Evolutionary conservation across 495 filamentous ascomycete genomes (phyloP).

Genomic region (Podospora australis): DNA sequence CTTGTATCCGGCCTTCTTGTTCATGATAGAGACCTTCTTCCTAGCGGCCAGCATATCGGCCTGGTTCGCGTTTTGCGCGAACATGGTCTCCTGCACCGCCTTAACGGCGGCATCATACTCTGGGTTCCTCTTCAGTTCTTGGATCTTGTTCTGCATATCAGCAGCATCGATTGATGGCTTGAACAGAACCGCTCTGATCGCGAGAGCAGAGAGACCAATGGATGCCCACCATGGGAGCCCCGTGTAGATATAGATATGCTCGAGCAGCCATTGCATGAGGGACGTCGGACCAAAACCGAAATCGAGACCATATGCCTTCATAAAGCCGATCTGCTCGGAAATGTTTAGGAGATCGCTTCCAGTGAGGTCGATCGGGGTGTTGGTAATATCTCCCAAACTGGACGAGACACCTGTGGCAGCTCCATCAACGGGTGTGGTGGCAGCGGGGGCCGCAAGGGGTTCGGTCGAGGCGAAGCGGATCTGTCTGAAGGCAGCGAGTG

Average conservation of each 20-base stretch:
- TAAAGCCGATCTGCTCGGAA: conserved; percentile 71
- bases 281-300: conserved; percentile 74
- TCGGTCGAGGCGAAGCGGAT: conserved; percentile 30
- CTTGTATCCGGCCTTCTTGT: conserved; percentile 48
- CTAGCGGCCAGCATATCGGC: conserved; percentile 33
- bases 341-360: conserved; percentile 44
- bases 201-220: conserved; percentile 55
- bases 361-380: conserved; percentile 27
- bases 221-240: conserved; percentile 79
- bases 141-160: conserved; percentile 52
- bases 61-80: conserved; percentile 34
- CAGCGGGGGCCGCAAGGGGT: conserved; percentile 1
- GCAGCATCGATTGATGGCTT: conserved; percentile 54
- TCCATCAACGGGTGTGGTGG: background rate
- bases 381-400: conserved; percentile 8
- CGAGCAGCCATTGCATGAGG: conserved; percentile 63
- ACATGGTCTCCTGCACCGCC: conserved; percentile 39
- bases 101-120: conserved; percentile 43
- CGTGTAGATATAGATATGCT: conserved; percentile 69
- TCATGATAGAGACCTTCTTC: conserved; percentile 42
- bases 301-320: conserved; percentile 76
- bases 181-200: conserved; percentile 60
- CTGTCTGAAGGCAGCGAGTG: conserved; percentile 14
- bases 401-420: conserved; percentile 5
- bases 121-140: conserved; percentile 42